Conservation (phyloP, 192 early-diverging fungal genomes). For the Coemansia sp. region DNA sequence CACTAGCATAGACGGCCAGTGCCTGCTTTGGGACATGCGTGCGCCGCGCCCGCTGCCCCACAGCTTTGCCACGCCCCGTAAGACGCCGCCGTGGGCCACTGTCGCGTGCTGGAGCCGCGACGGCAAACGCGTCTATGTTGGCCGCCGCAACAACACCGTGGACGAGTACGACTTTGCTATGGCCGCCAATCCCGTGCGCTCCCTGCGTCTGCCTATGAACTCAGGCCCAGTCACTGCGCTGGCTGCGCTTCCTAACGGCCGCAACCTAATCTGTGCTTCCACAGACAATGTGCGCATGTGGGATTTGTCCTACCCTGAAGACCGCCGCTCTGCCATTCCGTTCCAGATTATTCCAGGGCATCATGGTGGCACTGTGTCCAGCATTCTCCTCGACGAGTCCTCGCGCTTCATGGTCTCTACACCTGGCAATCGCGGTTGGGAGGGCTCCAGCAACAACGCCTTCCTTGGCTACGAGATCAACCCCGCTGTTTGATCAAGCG, state of each 20-base stretch:
- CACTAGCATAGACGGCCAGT: slow-evolving; percentile 73
- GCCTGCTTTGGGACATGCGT: slow-evolving; percentile 73
- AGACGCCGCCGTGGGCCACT: slow-evolving; percentile 73
- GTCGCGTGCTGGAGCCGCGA: slow-evolving; percentile 82
- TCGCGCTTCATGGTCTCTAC: slow-evolving; percentile 85
- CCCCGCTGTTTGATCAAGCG: slow-evolving; percentile 34
- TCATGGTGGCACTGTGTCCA: slow-evolving; percentile 81
- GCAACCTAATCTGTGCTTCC: slow-evolving; percentile 85
- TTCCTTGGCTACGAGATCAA: slow-evolving; percentile 84
- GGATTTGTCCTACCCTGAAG: slow-evolving; percentile 64
- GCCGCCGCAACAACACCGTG: slow-evolving; percentile 85
- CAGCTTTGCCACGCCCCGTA: slow-evolving; percentile 55
- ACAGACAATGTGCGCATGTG: slow-evolving; percentile 91
- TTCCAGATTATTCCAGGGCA: slow-evolving; percentile 95
- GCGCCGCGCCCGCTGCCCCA: slow-evolving; percentile 56
- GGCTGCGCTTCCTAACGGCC: slow-evolving; percentile 70
- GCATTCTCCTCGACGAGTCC: slow-evolving; percentile 62
- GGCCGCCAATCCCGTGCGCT: slow-evolving; percentile 63
- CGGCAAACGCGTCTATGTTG: slow-evolving; percentile 77
- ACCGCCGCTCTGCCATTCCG: slow-evolving; percentile 60
- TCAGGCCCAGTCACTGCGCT: slow-evolving; percentile 88
- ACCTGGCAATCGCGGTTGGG: slow-evolving; percentile 96
- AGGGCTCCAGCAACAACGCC: slow-evolving; percentile 77
- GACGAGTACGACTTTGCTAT: slow-evolving; percentile 83
- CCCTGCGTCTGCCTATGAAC: slow-evolving; percentile 78